Evolutionary conservation across 306 rosid species (phyloP).

Genomic region (Begonia peltatifolia): DNA sequence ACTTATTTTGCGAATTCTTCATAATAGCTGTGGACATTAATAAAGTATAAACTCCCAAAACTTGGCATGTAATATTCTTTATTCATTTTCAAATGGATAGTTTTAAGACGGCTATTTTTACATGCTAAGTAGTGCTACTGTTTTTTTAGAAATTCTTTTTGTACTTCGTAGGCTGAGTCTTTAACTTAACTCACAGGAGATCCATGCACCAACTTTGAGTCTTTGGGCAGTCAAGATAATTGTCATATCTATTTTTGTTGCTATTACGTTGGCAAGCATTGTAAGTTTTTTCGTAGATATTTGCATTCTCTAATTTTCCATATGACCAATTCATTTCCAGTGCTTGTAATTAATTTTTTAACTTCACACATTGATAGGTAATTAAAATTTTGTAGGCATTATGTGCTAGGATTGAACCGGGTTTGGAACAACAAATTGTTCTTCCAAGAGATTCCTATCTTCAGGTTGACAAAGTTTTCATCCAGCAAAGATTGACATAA

Average conservation of each 20-base stretch:
- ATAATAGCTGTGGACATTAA: too few species aligned
- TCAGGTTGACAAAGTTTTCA: slow-evolving; percentile 35
- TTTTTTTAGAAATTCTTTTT: slow-evolving; percentile 9
- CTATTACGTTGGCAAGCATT: slow-evolving; percentile 77
- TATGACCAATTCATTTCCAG: not conserved
- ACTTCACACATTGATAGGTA: not conserved
- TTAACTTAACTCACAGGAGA: slow-evolving; percentile 49
- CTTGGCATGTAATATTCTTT: too few species aligned
- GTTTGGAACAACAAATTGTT: slow-evolving; percentile 90
- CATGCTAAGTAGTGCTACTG: not conserved
- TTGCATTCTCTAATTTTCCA: not conserved
- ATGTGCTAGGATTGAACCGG: slow-evolving; percentile 88
- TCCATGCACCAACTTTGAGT: slow-evolving; percentile 90
- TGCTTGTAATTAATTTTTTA: too few species aligned
- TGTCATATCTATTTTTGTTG: slow-evolving; percentile 61
- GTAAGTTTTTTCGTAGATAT: slow-evolving; percentile 30
- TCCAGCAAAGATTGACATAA: not conserved
- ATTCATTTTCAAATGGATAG: too few species aligned
- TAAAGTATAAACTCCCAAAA: too few species aligned
- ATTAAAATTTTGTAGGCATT: slow-evolving; percentile 43
- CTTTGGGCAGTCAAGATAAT: slow-evolving; percentile 75
- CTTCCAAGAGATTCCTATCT: slow-evolving; percentile 94
- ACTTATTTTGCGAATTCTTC: too few species aligned
- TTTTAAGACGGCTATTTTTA: not conserved
- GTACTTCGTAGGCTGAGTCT: slow-evolving; percentile 3